Conservation (phyloP, 805 yeast species). For the Lipomyces chichibuensis region DNA sequence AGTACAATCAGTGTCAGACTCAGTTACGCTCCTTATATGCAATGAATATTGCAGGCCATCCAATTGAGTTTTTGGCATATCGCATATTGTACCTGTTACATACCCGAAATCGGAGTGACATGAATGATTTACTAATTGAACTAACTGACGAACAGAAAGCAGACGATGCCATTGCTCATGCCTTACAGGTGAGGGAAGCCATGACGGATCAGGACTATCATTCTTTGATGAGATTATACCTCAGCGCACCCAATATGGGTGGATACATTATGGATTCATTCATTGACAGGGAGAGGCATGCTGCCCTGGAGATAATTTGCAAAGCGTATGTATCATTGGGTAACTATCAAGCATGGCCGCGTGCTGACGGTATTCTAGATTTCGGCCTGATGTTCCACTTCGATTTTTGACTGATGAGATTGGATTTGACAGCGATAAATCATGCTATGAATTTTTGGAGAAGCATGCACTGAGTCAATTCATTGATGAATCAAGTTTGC, state of each 20-base stretch:
- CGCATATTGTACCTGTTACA: conserved; percentile 72
- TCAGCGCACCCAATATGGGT: conserved; percentile 49
- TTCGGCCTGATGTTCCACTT: conserved; percentile 44
- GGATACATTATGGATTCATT: conserved; percentile 57
- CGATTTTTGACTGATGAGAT: conserved; percentile 37
- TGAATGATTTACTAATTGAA: conserved; percentile 50
- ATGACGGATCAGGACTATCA: conserved; percentile 55
- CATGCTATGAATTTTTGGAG: conserved; percentile 35
- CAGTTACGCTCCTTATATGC: conserved; percentile 69
- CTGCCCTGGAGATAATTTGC: conserved; percentile 59
- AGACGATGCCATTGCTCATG: conserved; percentile 42
- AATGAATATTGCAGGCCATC: conserved; percentile 46
- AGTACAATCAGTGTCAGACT: conserved; percentile 92
- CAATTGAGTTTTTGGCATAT: conserved; percentile 71
- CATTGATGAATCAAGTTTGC: conserved; percentile 6
- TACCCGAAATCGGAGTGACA: conserved; percentile 66
- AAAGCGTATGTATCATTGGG: conserved; percentile 47
- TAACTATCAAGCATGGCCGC: not conserved
- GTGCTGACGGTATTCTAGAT: conserved; percentile 9
- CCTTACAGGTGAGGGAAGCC: conserved; percentile 47
- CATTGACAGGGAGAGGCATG: conserved; percentile 59
- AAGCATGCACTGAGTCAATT: conserved; percentile 9
- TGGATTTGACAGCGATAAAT: conserved; percentile 48
- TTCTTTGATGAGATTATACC: conserved; percentile 52
- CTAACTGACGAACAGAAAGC: conserved; percentile 38